These are phyloP conservation scores for Microdochium bolleyi DNA, from an alignment of 2,329 filamentous ascomycete species.

Conservation along the genomic window DNA sequence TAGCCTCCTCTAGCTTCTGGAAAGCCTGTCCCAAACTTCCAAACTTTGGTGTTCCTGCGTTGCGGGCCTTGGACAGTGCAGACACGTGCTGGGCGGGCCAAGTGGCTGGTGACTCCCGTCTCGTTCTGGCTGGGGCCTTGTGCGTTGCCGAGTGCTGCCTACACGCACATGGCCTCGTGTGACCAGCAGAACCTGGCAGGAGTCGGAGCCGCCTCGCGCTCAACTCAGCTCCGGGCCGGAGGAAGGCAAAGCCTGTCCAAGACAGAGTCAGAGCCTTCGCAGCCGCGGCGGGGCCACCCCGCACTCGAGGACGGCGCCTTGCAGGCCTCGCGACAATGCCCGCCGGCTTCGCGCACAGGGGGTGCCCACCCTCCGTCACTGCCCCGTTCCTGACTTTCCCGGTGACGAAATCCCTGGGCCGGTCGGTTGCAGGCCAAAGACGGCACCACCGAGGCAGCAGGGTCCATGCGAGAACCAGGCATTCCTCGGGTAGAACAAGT, in stretches of 20 bases:
- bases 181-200: not conserved
- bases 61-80: too few relatives aligned
- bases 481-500: too few relatives aligned
- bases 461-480: too few relatives aligned
- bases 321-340: not conserved
- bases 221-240: not conserved
- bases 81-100: too few relatives aligned
- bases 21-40: not conserved
- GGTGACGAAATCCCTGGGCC: not conserved
- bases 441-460: too few relatives aligned
- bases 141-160: not conserved
- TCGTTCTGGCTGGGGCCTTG: not conserved
- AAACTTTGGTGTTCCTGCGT: too few relatives aligned
- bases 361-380: not conserved
- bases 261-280: not conserved
- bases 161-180: not conserved
- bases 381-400: slow-evolving; percentile 1
- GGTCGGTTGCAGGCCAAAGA: not conserved
- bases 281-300: not conserved
- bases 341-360: not conserved
- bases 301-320: not conserved
- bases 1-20: not conserved
- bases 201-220: not conserved
- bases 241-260: not conserved
- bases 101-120: too few relatives aligned